Conservation (phyloP, 2,329 filamentous ascomycete genomes). For the Pseudogymnoascus sp. region DNA sequence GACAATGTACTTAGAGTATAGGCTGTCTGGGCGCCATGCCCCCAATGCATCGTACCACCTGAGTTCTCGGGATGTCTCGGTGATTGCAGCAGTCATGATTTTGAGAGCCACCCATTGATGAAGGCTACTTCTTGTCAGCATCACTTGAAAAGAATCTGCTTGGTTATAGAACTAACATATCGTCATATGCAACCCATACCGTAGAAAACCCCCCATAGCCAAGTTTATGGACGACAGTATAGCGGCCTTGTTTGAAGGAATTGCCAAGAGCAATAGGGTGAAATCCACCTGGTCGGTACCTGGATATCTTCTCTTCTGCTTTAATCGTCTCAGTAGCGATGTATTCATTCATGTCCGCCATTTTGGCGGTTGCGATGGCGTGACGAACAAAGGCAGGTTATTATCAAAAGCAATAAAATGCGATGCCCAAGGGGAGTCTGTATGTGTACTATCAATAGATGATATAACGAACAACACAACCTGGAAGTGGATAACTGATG, state of each 20-base stretch:
- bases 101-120: conserved; percentile 9
- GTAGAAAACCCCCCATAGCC: conserved; percentile 23
- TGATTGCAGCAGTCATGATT: neutral
- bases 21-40: conserved; percentile 14
- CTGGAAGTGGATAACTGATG: neutral
- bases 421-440: neutral
- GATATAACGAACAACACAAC: neutral
- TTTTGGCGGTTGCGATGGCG: neutral
- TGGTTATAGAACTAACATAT: conserved; percentile 1
- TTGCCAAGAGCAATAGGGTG: conserved; percentile 27
- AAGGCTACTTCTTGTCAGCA: neutral
- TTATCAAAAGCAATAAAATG: neutral
- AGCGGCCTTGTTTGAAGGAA: conserved; percentile 17
- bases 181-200: conserved; percentile 26
- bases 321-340: neutral
- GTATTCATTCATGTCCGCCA: neutral
- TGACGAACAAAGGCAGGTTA: neutral
- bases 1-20: conserved; percentile 26
- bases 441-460: neutral
- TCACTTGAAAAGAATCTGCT: neutral
- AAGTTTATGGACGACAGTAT: conserved; percentile 24
- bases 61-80: conserved; percentile 2
- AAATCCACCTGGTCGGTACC: conserved; percentile 19
- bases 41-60: neutral
- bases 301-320: neutral